Conservation (phyloP, 352 stramenopile genomes). For the Globisporangium nunn region DNA sequence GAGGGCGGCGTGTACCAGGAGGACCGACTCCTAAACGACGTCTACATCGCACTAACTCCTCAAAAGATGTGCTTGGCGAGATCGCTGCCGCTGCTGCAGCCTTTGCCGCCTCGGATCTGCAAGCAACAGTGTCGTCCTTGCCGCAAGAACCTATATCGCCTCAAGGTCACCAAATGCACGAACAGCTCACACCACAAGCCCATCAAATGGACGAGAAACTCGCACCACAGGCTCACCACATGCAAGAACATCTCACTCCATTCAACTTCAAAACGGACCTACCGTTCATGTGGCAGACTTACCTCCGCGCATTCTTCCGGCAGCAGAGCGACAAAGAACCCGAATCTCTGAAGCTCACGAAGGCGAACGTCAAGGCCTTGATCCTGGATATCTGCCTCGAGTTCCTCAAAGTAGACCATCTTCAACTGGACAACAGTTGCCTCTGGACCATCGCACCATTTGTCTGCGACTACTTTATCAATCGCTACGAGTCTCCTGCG, state of each 20-base stretch:
- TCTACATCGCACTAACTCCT: constrained; percentile 8
- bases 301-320: constrained; percentile 19
- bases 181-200: too few relatives aligned
- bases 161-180: too few relatives aligned
- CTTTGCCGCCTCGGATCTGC: not conserved
- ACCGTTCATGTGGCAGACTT: constrained; percentile 31
- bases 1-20: not conserved
- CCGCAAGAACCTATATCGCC: too few relatives aligned
- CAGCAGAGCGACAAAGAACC: constrained; percentile 5
- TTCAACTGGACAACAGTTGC: constrained; percentile 45
- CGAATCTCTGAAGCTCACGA: constrained; percentile 12
- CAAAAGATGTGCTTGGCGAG: constrained; percentile 14
- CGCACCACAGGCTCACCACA: too few relatives aligned
- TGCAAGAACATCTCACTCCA: not conserved
- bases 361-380: constrained; percentile 33
- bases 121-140: not conserved
- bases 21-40: constrained; percentile 11
- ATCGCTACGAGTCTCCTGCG: constrained; percentile 35
- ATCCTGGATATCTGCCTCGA: constrained; percentile 71
- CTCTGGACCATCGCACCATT: constrained; percentile 54
- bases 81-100: constrained; percentile 2
- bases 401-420: constrained; percentile 59
- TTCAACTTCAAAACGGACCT: constrained; percentile 12
- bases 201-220: too few relatives aligned
- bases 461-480: constrained; percentile 64